phyloP scores from a whole-genome alignment of 805 yeast genomes.

The Saccharomycopsis microspora region DNA sequence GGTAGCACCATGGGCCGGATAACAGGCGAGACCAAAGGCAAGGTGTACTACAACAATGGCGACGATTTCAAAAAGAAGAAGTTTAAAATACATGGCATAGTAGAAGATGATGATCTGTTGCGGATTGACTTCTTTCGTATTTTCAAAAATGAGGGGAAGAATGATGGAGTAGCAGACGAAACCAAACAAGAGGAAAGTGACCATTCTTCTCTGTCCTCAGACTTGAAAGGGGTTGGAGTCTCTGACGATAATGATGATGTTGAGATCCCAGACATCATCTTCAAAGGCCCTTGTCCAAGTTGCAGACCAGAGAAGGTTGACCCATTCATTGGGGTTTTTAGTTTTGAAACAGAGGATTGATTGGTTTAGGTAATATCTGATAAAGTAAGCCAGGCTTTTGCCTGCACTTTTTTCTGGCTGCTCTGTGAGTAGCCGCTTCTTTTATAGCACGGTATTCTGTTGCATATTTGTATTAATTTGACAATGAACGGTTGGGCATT shows the following conservation, averaged over 20 bases:
- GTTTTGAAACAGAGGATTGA: conserved; percentile 28
- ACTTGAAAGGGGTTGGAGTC: conserved; percentile 17
- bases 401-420: too few species aligned
- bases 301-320: conserved; percentile 40
- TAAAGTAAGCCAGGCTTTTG: too few species aligned
- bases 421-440: too few species aligned
- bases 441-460: too few species aligned
- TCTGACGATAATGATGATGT: conserved; percentile 26
- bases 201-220: neutral
- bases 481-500: too few species aligned
- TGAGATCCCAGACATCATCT: conserved; percentile 35
- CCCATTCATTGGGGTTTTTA: conserved; percentile 44
- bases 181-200: neutral
- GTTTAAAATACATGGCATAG: conserved; percentile 36
- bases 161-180: conserved; percentile 1
- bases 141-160: conserved; percentile 19
- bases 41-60: conserved; percentile 35
- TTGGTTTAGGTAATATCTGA: too few species aligned
- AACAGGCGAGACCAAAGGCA: conserved; percentile 40
- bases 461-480: too few species aligned
- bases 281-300: conserved; percentile 40
- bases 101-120: conserved; percentile 34
- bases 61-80: conserved; percentile 35
- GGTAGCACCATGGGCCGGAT: conserved; percentile 47
- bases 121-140: conserved; percentile 42